A percentile compares a stretch with the other conserved stretches of the same genome.
These are phyloP conservation scores for Citrus mangshanensis DNA, from an alignment of 345 rosid species.

Conservation along the genomic window DNA sequence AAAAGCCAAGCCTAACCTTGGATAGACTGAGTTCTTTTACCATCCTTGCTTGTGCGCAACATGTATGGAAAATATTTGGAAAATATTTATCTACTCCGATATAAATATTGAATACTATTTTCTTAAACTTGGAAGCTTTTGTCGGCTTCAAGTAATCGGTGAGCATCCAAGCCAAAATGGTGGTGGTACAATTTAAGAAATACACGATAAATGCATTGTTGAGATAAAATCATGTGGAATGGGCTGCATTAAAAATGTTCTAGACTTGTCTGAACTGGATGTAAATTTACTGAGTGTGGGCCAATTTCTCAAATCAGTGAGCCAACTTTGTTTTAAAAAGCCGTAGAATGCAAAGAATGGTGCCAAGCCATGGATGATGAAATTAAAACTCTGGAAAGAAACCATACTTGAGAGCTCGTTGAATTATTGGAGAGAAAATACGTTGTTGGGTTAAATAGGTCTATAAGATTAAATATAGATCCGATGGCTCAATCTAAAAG, in stretches of 20 bases:
- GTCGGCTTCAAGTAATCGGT: neutral
- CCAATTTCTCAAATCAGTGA: neutral
- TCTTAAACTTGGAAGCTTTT: neutral
- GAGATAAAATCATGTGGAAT: neutral
- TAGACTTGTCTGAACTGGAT: neutral
- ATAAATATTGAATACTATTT: no score
- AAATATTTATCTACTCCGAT: no score
- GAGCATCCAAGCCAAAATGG: neutral
- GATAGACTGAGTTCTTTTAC: no score
- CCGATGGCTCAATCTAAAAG: neutral
- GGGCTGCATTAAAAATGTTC: neutral
- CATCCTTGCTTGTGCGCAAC: fast-evolving
- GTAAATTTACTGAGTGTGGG: neutral
- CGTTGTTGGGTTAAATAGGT: no score
- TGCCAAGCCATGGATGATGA: neutral
- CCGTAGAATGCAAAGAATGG: neutral
- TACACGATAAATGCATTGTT: neutral
- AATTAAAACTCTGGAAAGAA: neutral
- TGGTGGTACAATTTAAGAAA: neutral
- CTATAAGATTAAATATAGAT: neutral
- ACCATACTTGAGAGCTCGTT: neutral
- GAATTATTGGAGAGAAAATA: neutral
- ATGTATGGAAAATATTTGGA: no score
- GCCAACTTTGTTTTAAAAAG: neutral
- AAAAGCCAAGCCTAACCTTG: no score